Conservation (phyloP, 1,284 basidiomycete genomes). For the Cerrena zonata region DNA sequence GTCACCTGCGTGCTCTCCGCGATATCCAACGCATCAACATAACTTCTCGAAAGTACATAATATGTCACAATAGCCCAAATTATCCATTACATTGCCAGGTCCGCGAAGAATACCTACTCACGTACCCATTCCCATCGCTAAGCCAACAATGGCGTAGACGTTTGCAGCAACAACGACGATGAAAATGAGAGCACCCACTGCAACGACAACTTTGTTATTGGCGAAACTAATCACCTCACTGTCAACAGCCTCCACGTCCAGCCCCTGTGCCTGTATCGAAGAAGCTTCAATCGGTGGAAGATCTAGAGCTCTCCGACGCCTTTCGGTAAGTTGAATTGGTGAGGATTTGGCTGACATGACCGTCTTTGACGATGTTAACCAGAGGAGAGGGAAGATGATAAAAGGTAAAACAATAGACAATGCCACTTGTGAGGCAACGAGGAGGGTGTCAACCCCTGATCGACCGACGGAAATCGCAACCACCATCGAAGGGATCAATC, state of each 20-base stretch:
- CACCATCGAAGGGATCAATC: slow-evolving; percentile 80
- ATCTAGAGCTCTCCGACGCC: slow-evolving; percentile 8
- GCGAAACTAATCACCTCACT: slow-evolving; percentile 52
- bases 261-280: neutral
- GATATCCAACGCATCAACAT: neutral
- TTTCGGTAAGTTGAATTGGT: slow-evolving; percentile 6
- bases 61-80: too few relatives aligned
- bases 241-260: neutral
- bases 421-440: slow-evolving; percentile 85
- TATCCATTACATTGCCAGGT: too few relatives aligned
- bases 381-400: slow-evolving; percentile 76
- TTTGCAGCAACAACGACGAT: slow-evolving; percentile 66
- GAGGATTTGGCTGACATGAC: slow-evolving; percentile 60
- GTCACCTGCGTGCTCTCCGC: neutral
- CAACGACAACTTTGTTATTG: slow-evolving; percentile 49
- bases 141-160: slow-evolving; percentile 52
- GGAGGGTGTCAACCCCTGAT: slow-evolving; percentile 71
- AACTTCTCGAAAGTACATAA: neutral
- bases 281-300: neutral
- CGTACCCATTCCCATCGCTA: slow-evolving; percentile 36
- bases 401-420: slow-evolving; percentile 87
- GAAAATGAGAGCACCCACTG: slow-evolving; percentile 59
- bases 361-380: slow-evolving; percentile 61
- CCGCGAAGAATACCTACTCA: too few relatives aligned
- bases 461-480: slow-evolving; percentile 76